phyloP scores from a whole-genome alignment of 2,329 filamentous ascomycete species.

The Phialophora expanda region DNA sequence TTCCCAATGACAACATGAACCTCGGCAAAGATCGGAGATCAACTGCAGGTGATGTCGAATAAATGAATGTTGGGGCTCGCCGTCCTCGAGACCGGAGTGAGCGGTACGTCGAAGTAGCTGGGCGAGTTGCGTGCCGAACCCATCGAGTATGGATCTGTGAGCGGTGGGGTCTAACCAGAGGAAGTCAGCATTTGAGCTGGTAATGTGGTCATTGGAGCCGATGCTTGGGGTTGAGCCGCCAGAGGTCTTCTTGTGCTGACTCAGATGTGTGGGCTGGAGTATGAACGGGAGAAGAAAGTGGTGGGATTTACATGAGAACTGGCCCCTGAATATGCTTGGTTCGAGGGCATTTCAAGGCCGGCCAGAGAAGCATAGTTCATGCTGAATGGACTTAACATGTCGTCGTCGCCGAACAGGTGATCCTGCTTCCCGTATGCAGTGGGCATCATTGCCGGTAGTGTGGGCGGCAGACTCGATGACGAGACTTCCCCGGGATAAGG shows the following conservation, averaged over 20 bases:
- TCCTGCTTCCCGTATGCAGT: constrained; percentile 57
- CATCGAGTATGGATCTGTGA: constrained; percentile 48
- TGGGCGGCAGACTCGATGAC: constrained; percentile 48
- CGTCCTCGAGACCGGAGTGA: constrained; percentile 50
- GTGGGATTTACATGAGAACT: constrained; percentile 53
- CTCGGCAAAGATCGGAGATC: constrained; percentile 2
- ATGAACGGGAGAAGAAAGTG: constrained; percentile 38
- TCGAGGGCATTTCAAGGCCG: constrained; percentile 58
- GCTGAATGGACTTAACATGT: constrained; percentile 63
- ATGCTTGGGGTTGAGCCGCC: constrained; percentile 23
- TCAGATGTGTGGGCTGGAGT: constrained; percentile 34
- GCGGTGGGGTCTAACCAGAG: constrained; percentile 45
- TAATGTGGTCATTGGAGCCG: constrained; percentile 26
- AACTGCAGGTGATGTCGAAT: constrained; percentile 36
- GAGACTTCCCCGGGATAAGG: constrained; percentile 49
- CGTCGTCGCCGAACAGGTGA: constrained; percentile 58
- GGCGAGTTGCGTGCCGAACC: constrained; percentile 52
- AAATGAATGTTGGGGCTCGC: constrained; percentile 47
- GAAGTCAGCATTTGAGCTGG: constrained; percentile 37
- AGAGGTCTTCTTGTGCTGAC: constrained; percentile 22
- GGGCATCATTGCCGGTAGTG: constrained; percentile 52
- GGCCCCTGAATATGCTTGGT: constrained; percentile 46
- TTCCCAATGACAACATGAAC: constrained; percentile 2
- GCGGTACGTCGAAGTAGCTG: constrained; percentile 47
- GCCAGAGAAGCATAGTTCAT: constrained; percentile 66